These are phyloP conservation scores for Mycena citricolor DNA, from an alignment of 1,284 basidiomycete species.

Conservation along the genomic window DNA sequence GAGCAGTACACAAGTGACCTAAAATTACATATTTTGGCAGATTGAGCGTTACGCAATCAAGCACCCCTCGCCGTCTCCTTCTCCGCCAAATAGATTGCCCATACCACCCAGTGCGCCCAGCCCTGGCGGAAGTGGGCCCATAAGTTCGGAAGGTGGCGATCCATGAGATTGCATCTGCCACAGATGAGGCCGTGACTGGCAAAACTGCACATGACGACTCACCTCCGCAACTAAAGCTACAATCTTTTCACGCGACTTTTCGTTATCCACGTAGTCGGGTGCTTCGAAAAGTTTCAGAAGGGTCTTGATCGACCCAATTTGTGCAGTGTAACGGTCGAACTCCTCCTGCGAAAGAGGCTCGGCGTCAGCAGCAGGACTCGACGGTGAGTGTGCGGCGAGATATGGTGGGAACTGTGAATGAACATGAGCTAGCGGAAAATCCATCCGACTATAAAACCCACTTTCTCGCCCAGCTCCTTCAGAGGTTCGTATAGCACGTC, in stretches of 20 bases:
- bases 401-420: conserved; percentile 18
- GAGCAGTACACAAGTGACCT: too few relatives aligned
- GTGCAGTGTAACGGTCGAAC: conserved; percentile 14
- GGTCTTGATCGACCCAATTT: conserved; percentile 10
- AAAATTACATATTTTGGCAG: too few relatives aligned
- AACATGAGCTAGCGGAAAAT: neutral
- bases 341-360: conserved; percentile 14
- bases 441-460: conserved; percentile 32
- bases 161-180: conserved; percentile 82
- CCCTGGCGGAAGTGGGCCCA: conserved; percentile 88
- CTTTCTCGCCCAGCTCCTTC: conserved; percentile 85
- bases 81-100: conserved; percentile 57
- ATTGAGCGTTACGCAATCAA: conserved; percentile 42
- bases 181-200: neutral
- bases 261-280: conserved; percentile 11
- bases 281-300: conserved; percentile 19
- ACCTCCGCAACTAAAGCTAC: conserved; percentile 22
- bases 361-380: conserved; percentile 12
- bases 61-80: conserved; percentile 55
- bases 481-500: conserved; percentile 92
- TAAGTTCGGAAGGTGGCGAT: conserved; percentile 86
- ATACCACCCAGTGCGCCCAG: conserved; percentile 54
- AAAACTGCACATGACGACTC: conserved; percentile 1
- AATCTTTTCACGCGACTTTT: conserved; percentile 13
- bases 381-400: conserved; percentile 12